Percentiles rank a stretch among this genome's conserved stretches.
Conservation (phyloP, 768 basidiomycete genomes). For the Rhodotorula babjevae region DNA sequence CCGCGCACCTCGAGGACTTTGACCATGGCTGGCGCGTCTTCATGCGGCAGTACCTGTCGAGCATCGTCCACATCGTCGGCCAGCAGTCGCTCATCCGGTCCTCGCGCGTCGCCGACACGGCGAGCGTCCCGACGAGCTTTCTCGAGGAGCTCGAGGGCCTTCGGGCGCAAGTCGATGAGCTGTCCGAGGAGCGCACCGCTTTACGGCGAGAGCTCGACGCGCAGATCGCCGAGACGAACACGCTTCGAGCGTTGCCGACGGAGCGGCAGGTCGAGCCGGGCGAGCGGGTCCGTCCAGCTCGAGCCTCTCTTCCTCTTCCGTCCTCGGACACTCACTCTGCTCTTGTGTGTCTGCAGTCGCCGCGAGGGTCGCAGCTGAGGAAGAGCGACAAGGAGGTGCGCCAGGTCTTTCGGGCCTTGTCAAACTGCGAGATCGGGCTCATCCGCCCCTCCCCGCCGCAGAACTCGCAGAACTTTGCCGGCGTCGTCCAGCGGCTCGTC, state of each 20-base stretch:
- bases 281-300: not conserved
- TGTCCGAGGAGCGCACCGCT: constrained; percentile 59
- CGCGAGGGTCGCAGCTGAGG: constrained; percentile 43
- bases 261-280: constrained; percentile 38
- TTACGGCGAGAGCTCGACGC: constrained; percentile 59
- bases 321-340: not conserved
- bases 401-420: constrained; percentile 5
- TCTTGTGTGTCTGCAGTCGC: constrained; percentile 42
- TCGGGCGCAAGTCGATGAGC: constrained; percentile 58
- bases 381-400: constrained; percentile 60
- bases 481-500: constrained; percentile 70
- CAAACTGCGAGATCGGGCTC: not conserved
- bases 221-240: constrained; percentile 65
- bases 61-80: constrained; percentile 65
- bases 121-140: constrained; percentile 47
- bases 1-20: constrained; percentile 59
- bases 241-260: constrained; percentile 57
- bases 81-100: constrained; percentile 58
- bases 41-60: constrained; percentile 58
- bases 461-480: constrained; percentile 63
- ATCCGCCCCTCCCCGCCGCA: not conserved
- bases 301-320: not conserved
- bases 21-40: constrained; percentile 63
- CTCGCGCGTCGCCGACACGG: constrained; percentile 49
- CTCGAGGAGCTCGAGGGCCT: constrained; percentile 62